Evolutionary conservation across 225 moss, liverwort and hornwort genomes (phyloP), one percentile per base, ranked within the genome.

Genomic region (Polytrichum formosum): DNA sequence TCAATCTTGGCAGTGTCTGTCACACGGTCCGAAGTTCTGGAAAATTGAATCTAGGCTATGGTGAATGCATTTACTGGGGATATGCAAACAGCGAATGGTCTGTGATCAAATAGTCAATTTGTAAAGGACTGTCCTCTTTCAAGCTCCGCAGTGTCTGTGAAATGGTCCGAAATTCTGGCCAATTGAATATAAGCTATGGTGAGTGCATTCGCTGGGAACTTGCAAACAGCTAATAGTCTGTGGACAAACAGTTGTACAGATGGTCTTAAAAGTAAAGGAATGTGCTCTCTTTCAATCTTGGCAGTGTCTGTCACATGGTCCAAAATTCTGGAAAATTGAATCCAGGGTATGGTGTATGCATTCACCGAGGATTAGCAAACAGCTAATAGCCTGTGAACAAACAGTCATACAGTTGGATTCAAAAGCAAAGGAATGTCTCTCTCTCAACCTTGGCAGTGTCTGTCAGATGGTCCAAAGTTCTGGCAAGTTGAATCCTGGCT

Each of bases 1-100:
- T 18, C 56, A 56, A 56, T 56, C 21, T 56, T 56, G 31, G 22
- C 37, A 66, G 66, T 66, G 31, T 66, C 66, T 46, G 22, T 53
- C n/a, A 66, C 35, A 22, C 0, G 58, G 58, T 58, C 8, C 7
- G 6, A 6, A 22, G 1, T 58, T 58, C 7, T n/a, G n/a, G 58
- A 0, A 22, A 58, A 58, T 58, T 58, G 58, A 35, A 35, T 35
- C 31, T 6, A 31, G 31, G 31, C 31, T 31, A 31, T 31, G 7
- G 7, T 31, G 4, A 31, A 31, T 31, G 31, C 31, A 31, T 31
- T 31, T 5, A 18, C 56, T 0, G 19, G 22, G n/a, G n/a, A 58
- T 35, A 2, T 7, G 35, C 35, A 37, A 37, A 37, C 37, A 37
- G 37, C 37, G 10, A 13, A 13, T 3, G 10, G 37, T 37, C 37